phyloP scores from a whole-genome alignment of 306 rosid species.

The Cyclanthera cordifolia region DNA sequence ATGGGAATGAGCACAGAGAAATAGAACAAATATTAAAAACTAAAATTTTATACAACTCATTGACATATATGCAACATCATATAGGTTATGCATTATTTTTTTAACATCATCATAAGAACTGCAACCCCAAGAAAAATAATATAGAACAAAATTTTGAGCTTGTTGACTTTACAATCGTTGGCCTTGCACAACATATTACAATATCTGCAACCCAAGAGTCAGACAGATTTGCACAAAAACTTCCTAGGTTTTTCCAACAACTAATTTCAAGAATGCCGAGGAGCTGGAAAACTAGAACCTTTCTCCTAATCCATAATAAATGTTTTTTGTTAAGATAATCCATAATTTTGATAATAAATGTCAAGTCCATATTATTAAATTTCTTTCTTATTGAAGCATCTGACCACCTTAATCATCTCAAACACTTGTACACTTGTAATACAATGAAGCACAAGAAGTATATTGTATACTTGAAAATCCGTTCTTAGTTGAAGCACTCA shows the following conservation, averaged over 20 bases:
- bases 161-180: neutral
- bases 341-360: too few relatives aligned
- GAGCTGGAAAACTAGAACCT: neutral
- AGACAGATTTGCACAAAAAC: neutral
- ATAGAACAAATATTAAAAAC: neutral
- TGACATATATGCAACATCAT: neutral
- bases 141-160: neutral
- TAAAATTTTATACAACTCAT: neutral
- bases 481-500: neutral
- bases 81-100: neutral
- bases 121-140: neutral
- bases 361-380: neutral
- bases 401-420: neutral
- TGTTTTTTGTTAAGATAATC: too few relatives aligned
- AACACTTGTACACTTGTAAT: neutral
- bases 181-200: neutral
- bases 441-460: neutral
- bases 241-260: neutral
- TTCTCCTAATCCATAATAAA: neutral
- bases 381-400: neutral
- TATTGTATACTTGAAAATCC: neutral
- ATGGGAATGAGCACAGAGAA: neutral
- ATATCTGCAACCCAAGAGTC: neutral
- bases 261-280: neutral
- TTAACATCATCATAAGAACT: neutral